Evolutionary conservation across 176 grass and related monocot genomes (phyloP).

Genomic region (Lolium perenne): DNA sequence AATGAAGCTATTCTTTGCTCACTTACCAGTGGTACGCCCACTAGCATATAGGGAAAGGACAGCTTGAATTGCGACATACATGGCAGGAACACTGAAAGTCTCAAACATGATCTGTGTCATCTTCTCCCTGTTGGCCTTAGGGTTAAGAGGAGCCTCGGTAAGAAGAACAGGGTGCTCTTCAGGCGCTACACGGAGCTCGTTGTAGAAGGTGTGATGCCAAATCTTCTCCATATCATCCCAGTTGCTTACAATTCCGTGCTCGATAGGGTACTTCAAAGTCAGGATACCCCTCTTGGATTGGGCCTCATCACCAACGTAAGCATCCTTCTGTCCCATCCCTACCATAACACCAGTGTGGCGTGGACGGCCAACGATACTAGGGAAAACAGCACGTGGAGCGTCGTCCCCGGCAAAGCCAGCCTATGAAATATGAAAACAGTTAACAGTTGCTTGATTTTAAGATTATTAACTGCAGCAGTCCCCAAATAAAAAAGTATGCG

Average conservation of each 20-base stretch:
- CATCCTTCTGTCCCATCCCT: constrained; percentile 92
- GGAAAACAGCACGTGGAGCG: constrained; percentile 88
- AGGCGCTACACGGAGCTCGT: constrained; percentile 88
- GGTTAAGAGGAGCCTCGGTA: constrained; percentile 80
- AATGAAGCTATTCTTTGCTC: constrained; percentile 33
- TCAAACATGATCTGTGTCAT: constrained; percentile 99
- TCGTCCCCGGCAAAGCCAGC: constrained; percentile 92
- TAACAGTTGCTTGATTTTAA: not conserved
- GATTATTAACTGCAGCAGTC: not conserved
- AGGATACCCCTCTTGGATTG: constrained; percentile 91
- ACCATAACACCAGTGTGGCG: constrained; percentile 95
- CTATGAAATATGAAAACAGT: constrained; percentile 35
- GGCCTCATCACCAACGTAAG: constrained; percentile 88
- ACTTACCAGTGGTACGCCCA: constrained; percentile 85
- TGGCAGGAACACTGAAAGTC: constrained; percentile 81
- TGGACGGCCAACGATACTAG: constrained; percentile 85
- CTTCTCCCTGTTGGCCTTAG: constrained; percentile 92
- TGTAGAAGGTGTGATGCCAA: constrained; percentile 93
- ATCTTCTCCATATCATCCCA: constrained; percentile 98
- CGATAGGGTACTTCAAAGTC: constrained; percentile 86
- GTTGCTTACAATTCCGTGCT: constrained; percentile 89
- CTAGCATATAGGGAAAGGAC: constrained; percentile 87
- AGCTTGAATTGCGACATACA: constrained; percentile 92
- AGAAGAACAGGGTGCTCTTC: constrained; percentile 89
- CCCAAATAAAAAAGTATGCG: not conserved